These are phyloP conservation scores for Yarrowia sp. DNA, from an alignment of 805 yeast species.

Conservation along the genomic window DNA sequence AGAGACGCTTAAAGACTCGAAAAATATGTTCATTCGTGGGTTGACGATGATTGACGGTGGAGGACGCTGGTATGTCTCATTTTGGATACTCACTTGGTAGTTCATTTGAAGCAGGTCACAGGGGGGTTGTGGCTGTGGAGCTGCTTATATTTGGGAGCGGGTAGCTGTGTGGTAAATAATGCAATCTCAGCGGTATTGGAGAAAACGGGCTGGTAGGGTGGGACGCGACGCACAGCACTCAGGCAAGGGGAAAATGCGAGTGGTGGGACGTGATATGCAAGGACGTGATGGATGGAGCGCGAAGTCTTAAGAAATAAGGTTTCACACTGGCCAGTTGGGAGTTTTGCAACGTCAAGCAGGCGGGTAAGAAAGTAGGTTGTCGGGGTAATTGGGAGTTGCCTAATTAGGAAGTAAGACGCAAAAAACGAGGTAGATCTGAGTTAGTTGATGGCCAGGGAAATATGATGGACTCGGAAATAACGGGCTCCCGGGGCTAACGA, in stretches of 20 bases:
- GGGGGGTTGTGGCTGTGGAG: conserved; percentile 8
- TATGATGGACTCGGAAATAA: conserved; percentile 11
- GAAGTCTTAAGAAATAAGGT: conserved; percentile 24
- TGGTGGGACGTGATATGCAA: conserved; percentile 36
- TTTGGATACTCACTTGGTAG: conserved; percentile 22
- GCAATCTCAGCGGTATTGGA: conserved; percentile 35
- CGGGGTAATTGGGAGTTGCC: conserved; percentile 25
- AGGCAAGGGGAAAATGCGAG: conserved; percentile 34
- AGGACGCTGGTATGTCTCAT: not conserved
- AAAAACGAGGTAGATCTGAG: conserved; percentile 34
- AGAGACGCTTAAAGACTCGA: not conserved
- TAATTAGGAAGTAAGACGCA: conserved; percentile 24
- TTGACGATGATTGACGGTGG: not conserved
- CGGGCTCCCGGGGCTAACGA: conserved; percentile 7
- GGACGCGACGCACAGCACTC: conserved; percentile 39
- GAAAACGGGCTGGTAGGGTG: conserved; percentile 37
- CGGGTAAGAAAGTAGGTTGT: conserved; percentile 18
- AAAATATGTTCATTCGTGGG: no score
- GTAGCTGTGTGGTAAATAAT: conserved; percentile 13
- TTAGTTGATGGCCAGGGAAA: conserved; percentile 7
- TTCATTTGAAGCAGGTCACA: conserved; percentile 21
- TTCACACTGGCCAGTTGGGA: conserved; percentile 26
- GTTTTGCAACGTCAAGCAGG: conserved; percentile 7
- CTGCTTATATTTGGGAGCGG: conserved; percentile 24
- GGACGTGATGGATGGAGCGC: conserved; percentile 31